Conservation (phyloP, 2,329 filamentous ascomycete genomes). For the Chaetomiaceae sp. region DNA sequence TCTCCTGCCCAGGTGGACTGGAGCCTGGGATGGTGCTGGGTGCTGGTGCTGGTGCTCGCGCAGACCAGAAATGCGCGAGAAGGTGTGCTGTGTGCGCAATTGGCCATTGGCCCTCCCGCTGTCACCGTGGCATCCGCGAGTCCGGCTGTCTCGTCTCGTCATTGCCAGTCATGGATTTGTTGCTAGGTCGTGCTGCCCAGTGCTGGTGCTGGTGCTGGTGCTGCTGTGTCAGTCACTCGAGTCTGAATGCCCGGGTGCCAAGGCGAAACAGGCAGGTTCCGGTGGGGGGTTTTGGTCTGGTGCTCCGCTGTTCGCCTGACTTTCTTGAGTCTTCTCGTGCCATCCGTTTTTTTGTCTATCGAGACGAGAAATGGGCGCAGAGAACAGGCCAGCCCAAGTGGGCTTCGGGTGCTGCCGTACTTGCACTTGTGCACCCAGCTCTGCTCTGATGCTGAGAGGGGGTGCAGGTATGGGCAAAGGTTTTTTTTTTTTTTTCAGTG, state of each 20-base stretch:
- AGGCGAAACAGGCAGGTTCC: not conserved
- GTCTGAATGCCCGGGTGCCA: not conserved
- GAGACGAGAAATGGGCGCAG: not conserved
- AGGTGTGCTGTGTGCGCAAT: constrained; percentile 18
- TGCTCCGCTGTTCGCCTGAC: constrained; percentile 10
- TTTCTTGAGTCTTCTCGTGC: constrained; percentile 7
- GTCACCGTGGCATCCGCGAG: not conserved
- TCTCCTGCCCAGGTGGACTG: not conserved
- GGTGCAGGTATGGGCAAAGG: no score
- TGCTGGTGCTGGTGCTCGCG: not conserved
- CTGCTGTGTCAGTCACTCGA: no score
- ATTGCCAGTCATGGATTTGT: constrained; percentile 7
- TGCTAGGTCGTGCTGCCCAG: no score
- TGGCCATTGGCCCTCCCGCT: constrained; percentile 7
- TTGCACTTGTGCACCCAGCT: not conserved
- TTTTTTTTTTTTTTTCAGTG: no score
- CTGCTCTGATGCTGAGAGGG: no score
- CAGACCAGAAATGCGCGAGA: constrained; percentile 13
- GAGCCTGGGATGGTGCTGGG: not conserved
- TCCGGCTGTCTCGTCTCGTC: not conserved
- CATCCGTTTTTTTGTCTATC: constrained; percentile 3
- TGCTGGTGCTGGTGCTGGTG: no score
- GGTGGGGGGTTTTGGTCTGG: not conserved
- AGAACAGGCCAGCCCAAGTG: constrained; percentile 4
- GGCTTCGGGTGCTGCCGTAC: not conserved